Evolutionary conservation across 2,329 filamentous ascomycete species (phyloP).

Genomic region (Scedosporium aurantiacum): DNA sequence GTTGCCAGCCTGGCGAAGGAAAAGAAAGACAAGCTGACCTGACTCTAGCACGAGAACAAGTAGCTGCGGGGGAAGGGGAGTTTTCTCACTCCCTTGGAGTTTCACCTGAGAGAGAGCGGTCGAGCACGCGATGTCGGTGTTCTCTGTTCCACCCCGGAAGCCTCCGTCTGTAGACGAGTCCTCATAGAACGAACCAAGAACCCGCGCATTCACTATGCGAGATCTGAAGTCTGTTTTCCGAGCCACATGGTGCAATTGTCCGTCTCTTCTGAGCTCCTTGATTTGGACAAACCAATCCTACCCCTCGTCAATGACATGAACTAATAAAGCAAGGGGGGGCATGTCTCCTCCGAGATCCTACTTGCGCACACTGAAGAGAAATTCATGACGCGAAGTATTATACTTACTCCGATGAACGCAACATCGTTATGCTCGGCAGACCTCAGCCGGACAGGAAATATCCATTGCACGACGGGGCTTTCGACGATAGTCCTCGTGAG

Average conservation of each 20-base stretch:
- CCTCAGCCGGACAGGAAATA: constrained; percentile 70
- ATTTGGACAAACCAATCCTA: constrained; percentile 73
- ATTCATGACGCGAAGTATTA: neutral
- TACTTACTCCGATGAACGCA: constrained; percentile 67
- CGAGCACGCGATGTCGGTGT: constrained; percentile 6
- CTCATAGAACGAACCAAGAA: constrained; percentile 43
- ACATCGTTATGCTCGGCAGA: constrained; percentile 65
- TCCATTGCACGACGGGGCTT: constrained; percentile 64
- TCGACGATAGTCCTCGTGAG: constrained; percentile 68
- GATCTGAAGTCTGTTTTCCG: constrained; percentile 68
- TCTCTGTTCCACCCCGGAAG: constrained; percentile 4
- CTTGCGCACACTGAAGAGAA: neutral
- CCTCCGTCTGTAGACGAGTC: neutral
- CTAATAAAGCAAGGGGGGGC: constrained; percentile 7
- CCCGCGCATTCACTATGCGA: constrained; percentile 66
- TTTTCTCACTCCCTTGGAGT: neutral
- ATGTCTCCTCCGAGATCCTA: neutral
- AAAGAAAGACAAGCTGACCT: constrained; percentile 67
- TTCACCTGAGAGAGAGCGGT: neutral
- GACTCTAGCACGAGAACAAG: constrained; percentile 66
- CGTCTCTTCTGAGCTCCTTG: constrained; percentile 58
- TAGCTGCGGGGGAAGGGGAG: constrained; percentile 59
- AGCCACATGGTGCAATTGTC: constrained; percentile 64
- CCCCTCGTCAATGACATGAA: neutral
- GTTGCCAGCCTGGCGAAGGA: constrained; percentile 36